Base-by-base conservation (phyloP, 225 moss, liverwort and hornwort genomes). In the Physcomitrellopsis africana region DNA sequence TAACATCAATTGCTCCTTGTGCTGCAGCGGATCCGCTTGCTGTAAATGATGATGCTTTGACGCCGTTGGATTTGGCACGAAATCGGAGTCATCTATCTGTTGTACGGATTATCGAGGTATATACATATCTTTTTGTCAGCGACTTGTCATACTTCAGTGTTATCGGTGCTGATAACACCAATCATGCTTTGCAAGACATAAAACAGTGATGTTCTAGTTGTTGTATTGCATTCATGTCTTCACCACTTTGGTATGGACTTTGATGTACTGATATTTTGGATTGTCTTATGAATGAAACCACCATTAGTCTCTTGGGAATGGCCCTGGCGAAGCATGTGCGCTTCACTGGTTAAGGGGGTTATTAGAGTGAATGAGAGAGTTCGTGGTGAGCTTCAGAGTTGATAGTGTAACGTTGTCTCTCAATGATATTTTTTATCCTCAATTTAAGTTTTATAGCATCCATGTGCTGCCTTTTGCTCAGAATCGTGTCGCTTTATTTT, bases 21-120 rank as follows among this genome's bases (percentile, higher is more conserved):
- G 72, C 52, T 76, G 52, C 85, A 90, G 92, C 92, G 61, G 87
- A 92, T 76, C 89, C 92, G 16, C 76, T 92, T 72, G 85, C 85
- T 20, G 60, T 89, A 26, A 92, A 92, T 63, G 92, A 92, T 64
- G 89, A 92, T 64, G 82, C 61, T 7, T 76, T 87, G 68, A 92
- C 89, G 22, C 89, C 89, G 3, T 78, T 92, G 82, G 87, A 92
- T 60, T 83, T 92, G 87, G 92, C 92, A 77, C 83, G 92, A 26
- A 87, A 78, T 49, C 89, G 81, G 60, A 62, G 72, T 45, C 87
- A 92, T 60, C 59, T 84, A 6, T 77, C 84, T 27, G 80, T 92
- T 67, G 92, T 92, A 64, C 87, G 92, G 29, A 84, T 85, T 53
- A 85, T 92, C 37, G 92, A 92, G 92, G 90, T 90, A 79, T 11